phyloP scores from a whole-genome alignment of 805 yeast genomes.

The Ogataea nonfermentans region DNA sequence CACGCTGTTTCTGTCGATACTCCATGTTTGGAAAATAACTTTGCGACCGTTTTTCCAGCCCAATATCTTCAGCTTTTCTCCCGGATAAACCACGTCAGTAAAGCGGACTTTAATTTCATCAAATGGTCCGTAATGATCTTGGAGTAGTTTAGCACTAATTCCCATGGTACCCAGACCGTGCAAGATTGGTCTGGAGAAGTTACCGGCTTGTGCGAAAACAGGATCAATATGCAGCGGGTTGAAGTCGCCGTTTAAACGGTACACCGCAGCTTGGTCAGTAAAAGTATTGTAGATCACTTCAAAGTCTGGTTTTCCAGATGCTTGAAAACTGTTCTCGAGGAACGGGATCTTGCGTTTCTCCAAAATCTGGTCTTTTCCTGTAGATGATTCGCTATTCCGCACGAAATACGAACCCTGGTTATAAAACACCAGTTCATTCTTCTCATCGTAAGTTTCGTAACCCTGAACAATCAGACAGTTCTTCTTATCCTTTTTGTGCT shows the following conservation, averaged over 20 bases:
- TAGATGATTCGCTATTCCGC: conserved; percentile 65
- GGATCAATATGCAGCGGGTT: conserved; percentile 97
- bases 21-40: conserved; percentile 78
- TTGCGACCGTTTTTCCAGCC: conserved; percentile 82
- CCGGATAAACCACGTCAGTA: conserved; percentile 90
- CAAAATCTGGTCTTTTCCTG: conserved; percentile 46
- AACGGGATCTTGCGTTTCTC: conserved; percentile 50
- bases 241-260: conserved; percentile 89
- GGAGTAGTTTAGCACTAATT: conserved; percentile 68
- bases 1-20: conserved; percentile 69
- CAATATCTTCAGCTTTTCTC: conserved; percentile 74
- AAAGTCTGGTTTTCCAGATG: conserved; percentile 62
- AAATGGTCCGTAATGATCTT: conserved; percentile 78
- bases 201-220: conserved; percentile 79
- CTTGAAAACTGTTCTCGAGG: conserved; percentile 59
- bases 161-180: conserved; percentile 94
- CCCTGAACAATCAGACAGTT: conserved; percentile 80
- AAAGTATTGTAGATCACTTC: conserved; percentile 55
- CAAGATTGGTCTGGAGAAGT: conserved; percentile 80
- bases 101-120: conserved; percentile 87
- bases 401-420: conserved; percentile 85
- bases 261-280: conserved; percentile 79
- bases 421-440: conserved; percentile 70
- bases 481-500: conserved; percentile 51
- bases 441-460: conserved; percentile 63